Percentiles rank a stretch among this genome's conserved stretches.
These are phyloP conservation scores for Centaurea solstitialis DNA, from an alignment of 129 eudicot genomes.

Conservation along the genomic window DNA sequence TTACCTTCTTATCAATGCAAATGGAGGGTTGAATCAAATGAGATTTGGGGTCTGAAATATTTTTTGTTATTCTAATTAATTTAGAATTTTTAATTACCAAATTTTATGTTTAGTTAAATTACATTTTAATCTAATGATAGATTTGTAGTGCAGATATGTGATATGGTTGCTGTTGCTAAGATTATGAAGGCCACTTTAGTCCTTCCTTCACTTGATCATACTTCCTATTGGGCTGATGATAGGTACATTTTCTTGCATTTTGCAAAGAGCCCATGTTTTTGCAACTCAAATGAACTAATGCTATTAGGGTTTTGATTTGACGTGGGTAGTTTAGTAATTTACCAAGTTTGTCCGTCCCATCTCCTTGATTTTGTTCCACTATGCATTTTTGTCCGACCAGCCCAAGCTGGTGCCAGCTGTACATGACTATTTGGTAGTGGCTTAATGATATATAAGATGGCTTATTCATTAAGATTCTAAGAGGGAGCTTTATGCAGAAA, in stretches of 20 bases:
- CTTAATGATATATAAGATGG: not conserved
- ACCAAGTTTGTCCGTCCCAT: not conserved
- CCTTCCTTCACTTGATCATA: constrained; percentile 95
- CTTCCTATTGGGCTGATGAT: constrained; percentile 98
- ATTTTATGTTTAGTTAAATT: constrained; percentile 10
- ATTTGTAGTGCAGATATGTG: constrained; percentile 96
- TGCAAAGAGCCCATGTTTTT: not conserved
- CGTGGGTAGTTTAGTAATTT: not conserved
- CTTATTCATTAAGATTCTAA: not conserved
- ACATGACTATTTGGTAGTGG: not conserved
- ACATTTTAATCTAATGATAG: constrained; percentile 50
- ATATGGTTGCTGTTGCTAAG: constrained; percentile 98
- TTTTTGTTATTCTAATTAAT: constrained; percentile 29
- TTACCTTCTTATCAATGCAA: constrained; percentile 92
- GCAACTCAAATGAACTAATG: not conserved
- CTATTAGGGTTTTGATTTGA: not conserved
- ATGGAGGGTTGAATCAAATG: constrained; percentile 99
- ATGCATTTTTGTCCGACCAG: not conserved
- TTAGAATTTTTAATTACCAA: not conserved
- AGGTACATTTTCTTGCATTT: constrained; percentile 44
- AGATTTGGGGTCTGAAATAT: constrained; percentile 98
- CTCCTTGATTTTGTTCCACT: not conserved
- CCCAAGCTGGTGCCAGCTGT: not conserved
- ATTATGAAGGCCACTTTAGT: constrained; percentile 93
- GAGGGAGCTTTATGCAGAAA: not conserved